Evolutionary conservation across 768 basidiomycete species (phyloP), one percentile per base, ranked within the genome.

Genomic region (Plicaturopsis crispa): DNA sequence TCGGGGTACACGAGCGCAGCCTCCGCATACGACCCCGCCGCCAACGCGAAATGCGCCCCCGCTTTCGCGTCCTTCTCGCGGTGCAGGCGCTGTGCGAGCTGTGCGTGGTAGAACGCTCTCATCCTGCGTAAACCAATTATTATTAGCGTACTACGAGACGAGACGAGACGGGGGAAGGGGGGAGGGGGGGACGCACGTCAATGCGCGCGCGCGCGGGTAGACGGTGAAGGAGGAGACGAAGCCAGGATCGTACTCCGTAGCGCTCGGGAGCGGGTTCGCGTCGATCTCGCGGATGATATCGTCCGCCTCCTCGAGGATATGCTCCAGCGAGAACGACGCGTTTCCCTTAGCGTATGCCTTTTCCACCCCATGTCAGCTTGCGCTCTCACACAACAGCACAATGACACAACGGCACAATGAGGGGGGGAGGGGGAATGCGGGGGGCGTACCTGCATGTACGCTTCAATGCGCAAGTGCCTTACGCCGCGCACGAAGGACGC

Each of bases 401-500:
- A 28, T n/a, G n/a, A n/a, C n/a, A n/a, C n/a, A n/a, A n/a, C n/a
- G n/a, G n/a, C n/a, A n/a, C n/a, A n/a, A n/a, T n/a, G n/a, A 21
- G 26, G 13, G n/a, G 28, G 5, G 14, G 36, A 2, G 32, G 19
- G 5, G 18, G n/a, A 8, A 12, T 24, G 21, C 3, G 13, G 31
- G 8, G 7, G 17, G 39, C 52, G 39, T 34, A 67, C 69, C 39
- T 49, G 44, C 54, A 65, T 54, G 23, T 62, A 56, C 1, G 55
- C 38, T 11, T 59, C 44, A 6, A 71, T 41, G 18, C 57, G 56
- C 16, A 70, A 36, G 20, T 47, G 44, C 32, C 55, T 62, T n/a
- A 69, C 58, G 4, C 65, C 69, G 19, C 67, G 59, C 7, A 72
- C 47, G 45, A 70, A 70, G 4, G 61, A 60, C 2, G 39, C 33